Evolutionary conservation across 1,139 yeast genomes (phyloP).

Genomic region (Lodderomyces elongisporus): DNA sequence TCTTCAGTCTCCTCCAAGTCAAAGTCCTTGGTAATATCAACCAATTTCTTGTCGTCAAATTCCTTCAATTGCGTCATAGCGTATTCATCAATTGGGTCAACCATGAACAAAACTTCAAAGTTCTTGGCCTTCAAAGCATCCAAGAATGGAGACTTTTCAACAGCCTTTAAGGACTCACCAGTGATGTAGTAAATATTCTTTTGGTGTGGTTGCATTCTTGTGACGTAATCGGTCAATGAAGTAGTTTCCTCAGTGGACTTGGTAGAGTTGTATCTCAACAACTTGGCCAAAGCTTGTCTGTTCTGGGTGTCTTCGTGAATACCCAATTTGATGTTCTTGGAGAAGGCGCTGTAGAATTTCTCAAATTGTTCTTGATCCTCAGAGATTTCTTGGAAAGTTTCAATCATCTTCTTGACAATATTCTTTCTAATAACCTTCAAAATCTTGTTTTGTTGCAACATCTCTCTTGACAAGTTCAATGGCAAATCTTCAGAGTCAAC

Average conservation of each 20-base stretch:
- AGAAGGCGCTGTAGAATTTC: conserved; percentile 96
- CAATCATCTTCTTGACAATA: conserved; percentile 97
- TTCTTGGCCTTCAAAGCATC: conserved; percentile 98
- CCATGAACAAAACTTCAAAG: conserved; percentile 95
- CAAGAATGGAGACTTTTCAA: conserved; percentile 98
- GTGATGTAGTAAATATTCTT: conserved; percentile 99
- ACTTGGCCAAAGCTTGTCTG: conserved; percentile 92
- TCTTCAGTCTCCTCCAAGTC: conserved; percentile 99
- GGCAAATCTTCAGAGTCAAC: conserved; percentile 99
- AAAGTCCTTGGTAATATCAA: conserved; percentile 98
- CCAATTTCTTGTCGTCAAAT: conserved; percentile 98
- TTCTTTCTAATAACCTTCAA: conserved; percentile 99
- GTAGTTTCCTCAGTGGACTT: conserved; percentile 92
- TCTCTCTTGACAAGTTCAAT: conserved; percentile 99
- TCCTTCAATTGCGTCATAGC: conserved; percentile 99
- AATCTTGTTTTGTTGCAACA: conserved; percentile 99
- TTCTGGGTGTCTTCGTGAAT: conserved; percentile 98
- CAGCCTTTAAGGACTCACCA: conserved; percentile 97
- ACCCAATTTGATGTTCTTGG: conserved; percentile 98
- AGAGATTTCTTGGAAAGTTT: conserved; percentile 98
- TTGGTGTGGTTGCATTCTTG: conserved; percentile 99
- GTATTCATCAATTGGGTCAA: conserved; percentile 99
- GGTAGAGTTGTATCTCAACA: conserved; percentile 95
- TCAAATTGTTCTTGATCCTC: conserved; percentile 99
- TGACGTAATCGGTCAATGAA: conserved; percentile 93